Base-by-base conservation (phyloP, 2,329 filamentous ascomycete genomes). In the Metarhizium sp. region DNA sequence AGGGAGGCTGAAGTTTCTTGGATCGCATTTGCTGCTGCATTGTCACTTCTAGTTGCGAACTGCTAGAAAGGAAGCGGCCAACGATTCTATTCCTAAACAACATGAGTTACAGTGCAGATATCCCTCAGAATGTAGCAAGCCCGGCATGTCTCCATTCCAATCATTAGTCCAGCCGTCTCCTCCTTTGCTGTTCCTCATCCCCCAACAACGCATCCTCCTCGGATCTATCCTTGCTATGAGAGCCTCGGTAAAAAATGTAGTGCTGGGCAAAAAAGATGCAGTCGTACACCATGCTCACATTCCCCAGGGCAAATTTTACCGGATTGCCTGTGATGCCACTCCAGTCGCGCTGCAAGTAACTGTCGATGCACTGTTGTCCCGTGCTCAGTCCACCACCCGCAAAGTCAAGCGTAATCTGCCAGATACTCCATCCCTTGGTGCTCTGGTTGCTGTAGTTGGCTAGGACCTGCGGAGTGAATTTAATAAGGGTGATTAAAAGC, bases 311-410 rank as follows among this genome's bases (percentile, higher is more conserved):
- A 57, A 97, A 84, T 74, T 97, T 99, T 62, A 94, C 86, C 0
- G 91, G 90, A 69, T 97, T 97, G 1, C 92, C 92, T 0, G 86
- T 91, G 56, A 97, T 78, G 25, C 92, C 94, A 50, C 86, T 88
- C 92, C 92, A 96, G 73, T 96, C 90, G 55, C 79, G 80, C 69
- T 94, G 85, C 42, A 95, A 73, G 57, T 86, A 90, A 57, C 90
- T 91, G 73, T 97, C 94, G 58, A 97, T 85, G 25, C 86, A 73
- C 59, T 95, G 80, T 71, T 99, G 94, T 2, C 81, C 73, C 53
- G 96, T 78, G 57, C 90, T 95, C 51, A 97, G 75, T 18, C 94
- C 67, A 40, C 92, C 91, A 42, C 94, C 94, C 1, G 78, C 75
- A 57, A 96, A 79, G 67, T 97, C 94, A 10, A 96, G 78, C 50